These are phyloP conservation scores for Lentinula edodes DNA, from an alignment of 768 basidiomycete genomes.

Conservation along the genomic window DNA sequence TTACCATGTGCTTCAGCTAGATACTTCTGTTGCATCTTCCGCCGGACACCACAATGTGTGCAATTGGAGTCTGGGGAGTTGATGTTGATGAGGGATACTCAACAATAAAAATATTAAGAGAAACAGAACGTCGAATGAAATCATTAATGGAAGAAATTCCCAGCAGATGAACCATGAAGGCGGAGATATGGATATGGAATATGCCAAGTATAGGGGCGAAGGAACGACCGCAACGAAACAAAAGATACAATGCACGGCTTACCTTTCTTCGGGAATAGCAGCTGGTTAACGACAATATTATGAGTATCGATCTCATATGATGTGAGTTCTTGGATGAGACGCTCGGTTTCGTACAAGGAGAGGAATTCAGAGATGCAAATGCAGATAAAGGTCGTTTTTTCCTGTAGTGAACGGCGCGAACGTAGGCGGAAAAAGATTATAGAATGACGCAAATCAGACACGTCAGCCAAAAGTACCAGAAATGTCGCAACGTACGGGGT, in stretches of 20 bases:
- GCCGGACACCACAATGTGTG: constrained; percentile 90
- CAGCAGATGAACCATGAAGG: too few species aligned
- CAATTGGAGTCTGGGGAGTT: constrained; percentile 74
- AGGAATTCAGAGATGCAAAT: constrained; percentile 99
- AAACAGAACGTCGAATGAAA: neutral
- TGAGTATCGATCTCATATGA: constrained; percentile 95
- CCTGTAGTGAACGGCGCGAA: constrained; percentile 38
- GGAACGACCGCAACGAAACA: too few species aligned
- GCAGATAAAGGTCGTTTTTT: constrained; percentile 98
- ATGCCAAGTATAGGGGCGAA: too few species aligned
- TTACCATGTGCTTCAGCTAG: constrained; percentile 76
- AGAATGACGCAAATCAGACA: neutral
- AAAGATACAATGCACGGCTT: constrained; percentile 19
- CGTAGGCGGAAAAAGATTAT: too few species aligned
- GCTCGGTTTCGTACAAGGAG: constrained; percentile 97
- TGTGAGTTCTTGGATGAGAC: constrained; percentile 94
- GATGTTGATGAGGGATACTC: neutral
- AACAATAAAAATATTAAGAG: neutral
- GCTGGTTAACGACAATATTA: constrained; percentile 97
- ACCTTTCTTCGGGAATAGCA: constrained; percentile 91
- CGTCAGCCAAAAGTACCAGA: neutral
- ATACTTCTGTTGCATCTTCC: constrained; percentile 99
- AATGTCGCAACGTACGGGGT: constrained; percentile 61
- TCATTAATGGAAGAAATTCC: neutral
- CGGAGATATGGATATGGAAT: too few species aligned